Evolutionary conservation across 2,329 filamentous ascomycete genomes (phyloP), one percentile per base, ranked within the genome.

Genomic region (Lizonia empirigonia): DNA sequence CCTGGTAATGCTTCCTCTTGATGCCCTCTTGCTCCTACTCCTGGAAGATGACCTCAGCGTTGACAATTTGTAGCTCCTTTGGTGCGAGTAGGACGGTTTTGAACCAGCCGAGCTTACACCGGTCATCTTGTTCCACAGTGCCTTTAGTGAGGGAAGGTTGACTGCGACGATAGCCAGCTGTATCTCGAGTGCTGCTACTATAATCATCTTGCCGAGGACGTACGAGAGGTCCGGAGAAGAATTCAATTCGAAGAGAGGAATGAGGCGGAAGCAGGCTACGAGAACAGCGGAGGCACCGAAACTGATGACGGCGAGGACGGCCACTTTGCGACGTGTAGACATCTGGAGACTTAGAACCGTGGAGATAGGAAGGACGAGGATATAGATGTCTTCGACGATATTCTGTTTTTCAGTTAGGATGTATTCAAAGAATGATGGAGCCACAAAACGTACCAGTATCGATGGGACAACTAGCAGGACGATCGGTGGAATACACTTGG

Each of bases 101-200:
- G 36, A 46, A 10, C 7, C 19, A 4, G 26, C 13, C 3, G 47
- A 55, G 32, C 44, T 49, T 7, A 40, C 51, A 3, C 56, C 53
- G 2, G 46, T 53, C 1, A 60, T 22, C 20, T 35, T 45, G 19
- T 56, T 64, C 54, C 64, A 73, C 20, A 74, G 63, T 4, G 66
- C 65, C 40, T 70, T 67, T n/a, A 71, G 41, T 2, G 59, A 56
- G 0, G 69, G 70, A 30, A 71, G 58, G 53, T 72, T 73, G 44
- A 68, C 63, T 5, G 70, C 65, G 23, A 72, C 45, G 27, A 73
- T 63, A 16, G 67, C 71, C 13, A 68, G 52, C 39, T 70, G 59
- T 30, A 73, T 62, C 39, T 73, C 69, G 20, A 70, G 41, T 13
- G 60, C 60, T 2, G 70, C 65, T 15, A 72, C 58, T 18, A 72